A percentile compares a stretch with the other conserved stretches of the same genome.
These are phyloP conservation scores for Ampelomyces quisqualis DNA, from an alignment of 2,329 filamentous ascomycete species.

Conservation along the genomic window DNA sequence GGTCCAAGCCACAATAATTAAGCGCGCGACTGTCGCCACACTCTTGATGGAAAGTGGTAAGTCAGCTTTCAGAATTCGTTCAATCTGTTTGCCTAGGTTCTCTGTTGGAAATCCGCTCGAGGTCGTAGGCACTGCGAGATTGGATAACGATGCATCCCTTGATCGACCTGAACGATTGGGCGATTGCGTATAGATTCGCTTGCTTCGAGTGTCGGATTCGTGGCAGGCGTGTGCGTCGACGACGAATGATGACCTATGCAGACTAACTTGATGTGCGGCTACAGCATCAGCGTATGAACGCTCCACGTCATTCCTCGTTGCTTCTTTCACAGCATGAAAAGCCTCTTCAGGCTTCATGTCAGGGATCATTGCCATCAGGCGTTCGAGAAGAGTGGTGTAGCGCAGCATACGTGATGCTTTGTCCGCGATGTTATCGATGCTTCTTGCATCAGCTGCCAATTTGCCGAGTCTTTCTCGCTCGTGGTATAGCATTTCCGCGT, in stretches of 20 bases:
- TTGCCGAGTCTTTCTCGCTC: slow-evolving; percentile 32
- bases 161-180: slow-evolving; percentile 11
- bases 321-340: slow-evolving; percentile 20
- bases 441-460: slow-evolving; percentile 17
- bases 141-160: slow-evolving; percentile 4
- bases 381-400: slow-evolving; percentile 32
- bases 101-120: slow-evolving; percentile 13
- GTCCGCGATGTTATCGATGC: slow-evolving; percentile 21
- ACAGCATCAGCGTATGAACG: slow-evolving; percentile 26
- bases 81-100: slow-evolving; percentile 28
- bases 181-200: slow-evolving; percentile 6
- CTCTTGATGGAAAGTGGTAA: slow-evolving; percentile 29
- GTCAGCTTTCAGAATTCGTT: slow-evolving; percentile 27
- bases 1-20: slow-evolving; percentile 39
- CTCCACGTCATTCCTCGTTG: slow-evolving; percentile 22
- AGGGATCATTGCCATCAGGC: slow-evolving; percentile 32
- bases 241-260: background rate
- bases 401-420: slow-evolving; percentile 33
- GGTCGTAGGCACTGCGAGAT: background rate
- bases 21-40: slow-evolving; percentile 26
- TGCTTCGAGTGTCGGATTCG: slow-evolving; percentile 5
- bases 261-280: background rate
- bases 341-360: slow-evolving; percentile 24
- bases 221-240: slow-evolving; percentile 5
- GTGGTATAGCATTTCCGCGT: slow-evolving; percentile 29